Percentiles rank a stretch among this genome's conserved stretches.
Evolutionary conservation across 2,329 filamentous ascomycete species (phyloP).

Genomic region (Chaetomiaceae sp.): DNA sequence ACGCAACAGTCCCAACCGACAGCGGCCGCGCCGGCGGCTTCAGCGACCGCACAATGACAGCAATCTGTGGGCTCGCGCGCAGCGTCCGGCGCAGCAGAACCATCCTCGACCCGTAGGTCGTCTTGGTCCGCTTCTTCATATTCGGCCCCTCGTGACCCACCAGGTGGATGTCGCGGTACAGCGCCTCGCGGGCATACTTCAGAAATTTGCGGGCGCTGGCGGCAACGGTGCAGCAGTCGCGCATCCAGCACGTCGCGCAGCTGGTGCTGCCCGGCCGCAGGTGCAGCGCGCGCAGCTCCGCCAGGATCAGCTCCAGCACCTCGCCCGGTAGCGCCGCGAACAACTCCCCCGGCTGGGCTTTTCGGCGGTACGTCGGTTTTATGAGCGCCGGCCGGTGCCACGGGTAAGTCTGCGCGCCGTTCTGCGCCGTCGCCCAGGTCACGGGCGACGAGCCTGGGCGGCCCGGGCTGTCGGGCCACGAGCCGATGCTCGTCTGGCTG

Average conservation of each 20-base stretch:
- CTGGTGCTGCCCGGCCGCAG: conserved; percentile 42
- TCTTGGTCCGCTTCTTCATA: conserved; percentile 53
- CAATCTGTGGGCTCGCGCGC: conserved; percentile 46
- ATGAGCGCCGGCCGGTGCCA: conserved; percentile 32
- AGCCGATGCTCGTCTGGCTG: conserved; percentile 27
- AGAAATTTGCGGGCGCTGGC: conserved; percentile 47
- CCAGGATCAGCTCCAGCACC: conserved; percentile 51
- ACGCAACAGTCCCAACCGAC: conserved; percentile 39
- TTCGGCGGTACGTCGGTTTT: conserved; percentile 30
- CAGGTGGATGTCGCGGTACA: conserved; percentile 56
- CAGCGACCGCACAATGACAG: conserved; percentile 49
- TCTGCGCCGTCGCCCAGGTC: conserved; percentile 19
- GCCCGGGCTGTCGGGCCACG: conserved; percentile 14
- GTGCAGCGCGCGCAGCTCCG: conserved; percentile 47
- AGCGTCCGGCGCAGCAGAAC: conserved; percentile 53
- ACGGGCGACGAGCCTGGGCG: conserved; percentile 4
- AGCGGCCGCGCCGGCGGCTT: conserved; percentile 47
- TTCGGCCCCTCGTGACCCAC: conserved; percentile 49
- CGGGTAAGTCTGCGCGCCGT: conserved; percentile 14
- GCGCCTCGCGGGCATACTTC: conserved; percentile 42
- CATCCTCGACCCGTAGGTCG: conserved; percentile 46
- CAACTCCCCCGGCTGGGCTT: conserved; percentile 42
- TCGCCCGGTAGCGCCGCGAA: conserved; percentile 53
- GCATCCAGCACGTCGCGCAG: conserved; percentile 61
- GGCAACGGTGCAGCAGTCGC: conserved; percentile 49